Percentiles rank a stretch among this genome's conserved stretches.
Conservation (phyloP, 2,329 filamentous ascomycete species). For the Pestalotiopsis sp. region DNA sequence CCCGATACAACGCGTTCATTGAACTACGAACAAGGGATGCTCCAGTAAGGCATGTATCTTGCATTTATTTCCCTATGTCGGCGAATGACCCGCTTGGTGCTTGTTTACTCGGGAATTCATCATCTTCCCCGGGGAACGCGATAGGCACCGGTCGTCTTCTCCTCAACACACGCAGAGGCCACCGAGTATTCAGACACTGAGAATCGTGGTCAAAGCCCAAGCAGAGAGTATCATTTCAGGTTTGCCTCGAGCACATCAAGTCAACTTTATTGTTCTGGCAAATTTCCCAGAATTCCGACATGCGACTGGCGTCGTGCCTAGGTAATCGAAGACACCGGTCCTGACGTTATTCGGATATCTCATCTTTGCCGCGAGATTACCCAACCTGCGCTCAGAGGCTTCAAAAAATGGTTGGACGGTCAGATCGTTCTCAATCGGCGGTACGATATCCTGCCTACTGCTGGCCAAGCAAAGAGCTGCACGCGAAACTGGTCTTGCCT, state of each 20-base stretch:
- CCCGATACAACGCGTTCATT: slow-evolving; percentile 6
- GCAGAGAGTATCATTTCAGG: not conserved
- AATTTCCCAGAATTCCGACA: not conserved
- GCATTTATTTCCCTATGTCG: not conserved
- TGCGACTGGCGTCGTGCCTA: not conserved
- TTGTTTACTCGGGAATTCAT: not conserved
- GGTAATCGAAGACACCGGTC: not conserved
- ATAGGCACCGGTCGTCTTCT: not conserved
- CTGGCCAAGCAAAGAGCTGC: not conserved
- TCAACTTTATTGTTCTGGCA: not conserved
- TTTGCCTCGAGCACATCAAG: not conserved
- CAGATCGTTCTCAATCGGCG: not conserved
- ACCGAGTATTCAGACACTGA: not conserved
- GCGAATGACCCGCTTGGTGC: not conserved
- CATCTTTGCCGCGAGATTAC: not conserved
- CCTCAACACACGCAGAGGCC: not conserved
- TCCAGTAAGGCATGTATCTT: not conserved
- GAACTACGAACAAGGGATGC: not conserved
- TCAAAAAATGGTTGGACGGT: not conserved
- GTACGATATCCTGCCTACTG: not conserved
- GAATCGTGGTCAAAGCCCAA: not conserved
- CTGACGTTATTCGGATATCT: not conserved
- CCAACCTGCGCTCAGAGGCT: not conserved
- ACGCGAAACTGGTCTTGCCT: no score
- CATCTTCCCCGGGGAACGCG: not conserved